These are phyloP conservation scores for Ganoderma lingzhi DNA, from an alignment of 1,284 basidiomycete genomes.

Conservation along the genomic window DNA sequence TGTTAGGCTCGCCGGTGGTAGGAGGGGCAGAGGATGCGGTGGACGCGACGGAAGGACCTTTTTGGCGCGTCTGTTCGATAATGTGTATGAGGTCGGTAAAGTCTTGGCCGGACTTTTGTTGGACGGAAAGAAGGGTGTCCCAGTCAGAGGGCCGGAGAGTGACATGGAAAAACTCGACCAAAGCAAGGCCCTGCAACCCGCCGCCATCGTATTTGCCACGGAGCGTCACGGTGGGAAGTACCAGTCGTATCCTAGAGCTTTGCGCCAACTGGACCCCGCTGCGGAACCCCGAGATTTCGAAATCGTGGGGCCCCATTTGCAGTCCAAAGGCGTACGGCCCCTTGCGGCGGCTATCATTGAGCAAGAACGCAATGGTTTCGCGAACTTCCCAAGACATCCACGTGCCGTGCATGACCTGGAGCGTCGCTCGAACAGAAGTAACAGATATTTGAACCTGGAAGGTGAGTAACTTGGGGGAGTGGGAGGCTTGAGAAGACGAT, in stretches of 20 bases:
- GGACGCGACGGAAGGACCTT: constrained; percentile 37
- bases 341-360: constrained; percentile 45
- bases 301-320: constrained; percentile 68
- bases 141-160: constrained; percentile 82
- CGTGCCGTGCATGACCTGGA: constrained; percentile 86
- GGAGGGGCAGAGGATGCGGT: constrained; percentile 14
- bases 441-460: constrained; percentile 63
- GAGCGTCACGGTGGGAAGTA: constrained; percentile 69
- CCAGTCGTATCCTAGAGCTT: constrained; percentile 62
- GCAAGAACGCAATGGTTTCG: constrained; percentile 56
- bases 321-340: constrained; percentile 63
- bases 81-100: constrained; percentile 81
- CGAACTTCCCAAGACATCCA: constrained; percentile 80
- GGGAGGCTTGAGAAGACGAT: constrained; percentile 37
- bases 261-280: constrained; percentile 44
- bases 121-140: constrained; percentile 81
- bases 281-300: constrained; percentile 65
- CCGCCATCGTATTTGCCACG: constrained; percentile 61
- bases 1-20: constrained; percentile 16
- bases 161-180: constrained; percentile 73
- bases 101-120: constrained; percentile 87
- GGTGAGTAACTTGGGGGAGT: constrained; percentile 38
- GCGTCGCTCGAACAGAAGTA: constrained; percentile 57
- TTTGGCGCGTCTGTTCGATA: constrained; percentile 64
- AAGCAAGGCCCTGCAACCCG: constrained; percentile 60